phyloP scores from a whole-genome alignment of 2,329 filamentous ascomycete genomes.

The Emericellopsis cladophorae region DNA sequence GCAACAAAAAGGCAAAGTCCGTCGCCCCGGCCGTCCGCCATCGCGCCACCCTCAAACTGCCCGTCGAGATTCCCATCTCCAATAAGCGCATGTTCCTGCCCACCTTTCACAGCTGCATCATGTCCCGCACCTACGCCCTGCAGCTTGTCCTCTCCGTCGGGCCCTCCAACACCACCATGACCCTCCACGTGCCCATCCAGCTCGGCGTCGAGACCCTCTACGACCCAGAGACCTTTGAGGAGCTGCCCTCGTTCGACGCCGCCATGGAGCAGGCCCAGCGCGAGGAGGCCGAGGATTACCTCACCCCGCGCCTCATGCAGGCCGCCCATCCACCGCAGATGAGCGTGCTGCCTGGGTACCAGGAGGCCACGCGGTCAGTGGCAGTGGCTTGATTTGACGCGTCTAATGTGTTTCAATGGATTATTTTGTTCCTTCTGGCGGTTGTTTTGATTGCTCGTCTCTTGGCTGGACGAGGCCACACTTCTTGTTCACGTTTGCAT shows the following conservation, averaged over 20 bases:
- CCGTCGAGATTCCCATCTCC: slow-evolving; percentile 30
- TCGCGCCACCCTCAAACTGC: slow-evolving; percentile 29
- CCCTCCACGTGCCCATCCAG: slow-evolving; percentile 36
- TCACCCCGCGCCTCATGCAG: slow-evolving; percentile 26
- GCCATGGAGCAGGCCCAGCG: slow-evolving; percentile 15
- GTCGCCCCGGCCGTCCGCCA: slow-evolving; percentile 22
- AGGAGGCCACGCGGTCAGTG: slow-evolving; percentile 16
- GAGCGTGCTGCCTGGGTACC: slow-evolving; percentile 24
- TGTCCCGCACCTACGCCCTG: slow-evolving; percentile 40
- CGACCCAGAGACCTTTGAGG: slow-evolving; percentile 14
- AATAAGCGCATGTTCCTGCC: slow-evolving; percentile 40
- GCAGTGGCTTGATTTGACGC: background rate
- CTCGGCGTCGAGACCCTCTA: slow-evolving; percentile 28
- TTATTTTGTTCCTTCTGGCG: background rate
- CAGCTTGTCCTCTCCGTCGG: slow-evolving; percentile 30
- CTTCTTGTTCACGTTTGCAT: no score
- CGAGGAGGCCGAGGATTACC: slow-evolving; percentile 26
- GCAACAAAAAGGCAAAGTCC: slow-evolving; percentile 7
- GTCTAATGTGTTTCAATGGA: background rate
- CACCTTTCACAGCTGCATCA: slow-evolving; percentile 45
- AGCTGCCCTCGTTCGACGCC: slow-evolving; percentile 36
- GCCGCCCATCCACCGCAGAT: slow-evolving; percentile 18
- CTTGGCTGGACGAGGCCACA: no score
- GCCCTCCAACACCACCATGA: slow-evolving; percentile 27
- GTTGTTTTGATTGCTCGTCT: background rate